Percentiles rank a stretch among this genome's conserved stretches.
Evolutionary conservation across 106 monocot genomes (phyloP).

Genomic region (Dendrobium nobile): DNA sequence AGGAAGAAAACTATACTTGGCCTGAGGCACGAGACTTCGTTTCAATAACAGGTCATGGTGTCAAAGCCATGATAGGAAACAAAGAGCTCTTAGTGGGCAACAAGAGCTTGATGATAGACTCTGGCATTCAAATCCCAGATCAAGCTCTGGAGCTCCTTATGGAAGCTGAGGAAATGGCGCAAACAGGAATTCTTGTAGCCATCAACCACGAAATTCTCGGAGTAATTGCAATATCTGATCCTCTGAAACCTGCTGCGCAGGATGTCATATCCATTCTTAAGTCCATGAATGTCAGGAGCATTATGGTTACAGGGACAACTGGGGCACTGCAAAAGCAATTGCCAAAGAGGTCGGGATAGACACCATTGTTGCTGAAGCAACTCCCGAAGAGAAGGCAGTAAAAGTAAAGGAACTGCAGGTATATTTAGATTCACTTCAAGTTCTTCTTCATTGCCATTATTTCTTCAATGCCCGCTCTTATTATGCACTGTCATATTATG

Average conservation of each 20-base stretch:
- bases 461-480: background rate
- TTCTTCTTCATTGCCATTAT: background rate
- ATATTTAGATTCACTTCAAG: background rate
- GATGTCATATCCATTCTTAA: constrained; percentile 83
- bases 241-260: constrained; percentile 60
- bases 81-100: constrained; percentile 65
- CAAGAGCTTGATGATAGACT: constrained; percentile 75
- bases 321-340: constrained; percentile 87
- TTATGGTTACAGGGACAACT: constrained; percentile 95
- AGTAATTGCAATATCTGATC: constrained; percentile 78
- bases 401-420: constrained; percentile 39
- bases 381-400: constrained; percentile 71
- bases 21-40: constrained; percentile 54
- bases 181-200: constrained; percentile 65
- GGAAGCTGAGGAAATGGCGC: constrained; percentile 61
- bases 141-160: constrained; percentile 71
- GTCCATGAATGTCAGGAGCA: constrained; percentile 80
- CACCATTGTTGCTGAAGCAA: constrained; percentile 67
- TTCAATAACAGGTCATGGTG: constrained; percentile 74
- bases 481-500: background rate
- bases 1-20: constrained; percentile 48
- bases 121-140: constrained; percentile 35
- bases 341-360: constrained; percentile 74
- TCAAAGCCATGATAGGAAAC: constrained; percentile 55
- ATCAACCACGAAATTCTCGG: constrained; percentile 61